Evolutionary conservation across 2,329 filamentous ascomycete species (phyloP).

Genomic region (Fusarium brevicatenulatum): DNA sequence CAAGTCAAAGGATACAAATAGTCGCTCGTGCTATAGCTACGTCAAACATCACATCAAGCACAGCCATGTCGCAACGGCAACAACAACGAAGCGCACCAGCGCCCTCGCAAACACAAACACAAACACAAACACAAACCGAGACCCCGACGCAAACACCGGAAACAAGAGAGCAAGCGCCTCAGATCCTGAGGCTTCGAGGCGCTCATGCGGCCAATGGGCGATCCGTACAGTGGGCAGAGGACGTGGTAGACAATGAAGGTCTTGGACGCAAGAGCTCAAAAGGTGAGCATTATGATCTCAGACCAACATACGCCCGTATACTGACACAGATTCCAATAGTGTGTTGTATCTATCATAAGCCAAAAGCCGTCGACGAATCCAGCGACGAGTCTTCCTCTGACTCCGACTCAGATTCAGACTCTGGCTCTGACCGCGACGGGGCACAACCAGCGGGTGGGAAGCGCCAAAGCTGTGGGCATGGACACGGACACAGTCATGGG

Average conservation of each 20-base stretch:
- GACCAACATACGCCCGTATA: background rate
- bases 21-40: background rate
- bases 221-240: constrained; percentile 90
- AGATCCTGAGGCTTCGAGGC: constrained; percentile 64
- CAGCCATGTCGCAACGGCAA: constrained; percentile 48
- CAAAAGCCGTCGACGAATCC: constrained; percentile 83
- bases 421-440: constrained; percentile 45
- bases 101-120: constrained; percentile 46
- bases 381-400: constrained; percentile 74
- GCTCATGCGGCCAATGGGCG: constrained; percentile 59
- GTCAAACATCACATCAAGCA: background rate
- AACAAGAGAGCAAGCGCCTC: constrained; percentile 45
- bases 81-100: constrained; percentile 44
- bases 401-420: constrained; percentile 65
- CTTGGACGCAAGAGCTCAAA: constrained; percentile 95
- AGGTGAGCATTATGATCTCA: constrained; percentile 63
- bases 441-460: constrained; percentile 47
- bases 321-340: constrained; percentile 62
- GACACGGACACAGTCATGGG: constrained; percentile 48
- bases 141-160: constrained; percentile 43
- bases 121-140: constrained; percentile 48
- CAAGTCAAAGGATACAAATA: background rate
- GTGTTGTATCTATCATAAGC: constrained; percentile 98
- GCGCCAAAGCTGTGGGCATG: constrained; percentile 55
- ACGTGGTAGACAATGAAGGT: constrained; percentile 94